Conservation (phyloP, 179 eudicot species). For the Vitellaria paradoxa region DNA sequence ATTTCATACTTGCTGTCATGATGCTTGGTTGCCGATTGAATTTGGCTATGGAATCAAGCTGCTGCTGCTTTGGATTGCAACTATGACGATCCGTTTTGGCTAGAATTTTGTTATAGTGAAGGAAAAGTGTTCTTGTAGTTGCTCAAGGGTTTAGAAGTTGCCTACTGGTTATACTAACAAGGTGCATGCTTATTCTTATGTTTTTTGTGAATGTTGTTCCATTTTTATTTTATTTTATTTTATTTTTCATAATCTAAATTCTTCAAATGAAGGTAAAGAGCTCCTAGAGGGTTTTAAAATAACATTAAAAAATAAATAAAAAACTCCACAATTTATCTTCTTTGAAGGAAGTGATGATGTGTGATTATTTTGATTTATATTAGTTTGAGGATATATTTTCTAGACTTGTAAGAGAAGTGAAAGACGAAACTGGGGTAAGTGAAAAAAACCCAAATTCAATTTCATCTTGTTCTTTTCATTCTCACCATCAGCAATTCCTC, state of each 20-base stretch:
- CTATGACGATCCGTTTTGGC: no score
- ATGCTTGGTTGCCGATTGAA: no score
- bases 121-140: slow-evolving; percentile 34
- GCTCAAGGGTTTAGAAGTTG: slow-evolving; percentile 37
- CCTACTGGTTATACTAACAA: slow-evolving; percentile 44
- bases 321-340: no score
- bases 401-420: slow-evolving; percentile 42
- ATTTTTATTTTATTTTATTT: neutral
- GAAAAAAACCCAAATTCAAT: neutral
- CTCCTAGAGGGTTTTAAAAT: neutral
- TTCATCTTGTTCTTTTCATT: neutral
- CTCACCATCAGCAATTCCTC: neutral
- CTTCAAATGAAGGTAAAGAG: neutral
- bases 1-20: no score
- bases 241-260: neutral
- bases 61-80: no score
- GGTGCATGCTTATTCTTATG: slow-evolving; percentile 19
- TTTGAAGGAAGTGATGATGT: neutral
- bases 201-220: no score
- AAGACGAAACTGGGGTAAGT: slow-evolving; percentile 42
- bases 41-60: no score
- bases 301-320: no score
- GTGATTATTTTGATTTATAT: neutral
- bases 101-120: slow-evolving; percentile 37
- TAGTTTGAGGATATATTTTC: slow-evolving; percentile 36